Evolutionary conservation across 306 rosid genomes (phyloP), one percentile per base, ranked within the genome.

Genomic region (Corylus heterophylla): DNA sequence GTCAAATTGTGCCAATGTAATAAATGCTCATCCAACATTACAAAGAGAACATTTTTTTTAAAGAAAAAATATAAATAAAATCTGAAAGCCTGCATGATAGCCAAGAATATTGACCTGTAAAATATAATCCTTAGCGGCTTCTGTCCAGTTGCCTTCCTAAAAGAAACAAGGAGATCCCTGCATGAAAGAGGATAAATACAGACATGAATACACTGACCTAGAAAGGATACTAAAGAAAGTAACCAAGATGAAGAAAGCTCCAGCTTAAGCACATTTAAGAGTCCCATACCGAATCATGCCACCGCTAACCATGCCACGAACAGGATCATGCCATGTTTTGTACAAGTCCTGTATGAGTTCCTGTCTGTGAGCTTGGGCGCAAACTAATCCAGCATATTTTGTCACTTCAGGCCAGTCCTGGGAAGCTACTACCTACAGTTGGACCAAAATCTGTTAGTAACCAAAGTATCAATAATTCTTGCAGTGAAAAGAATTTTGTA

Each of bases 321-420:
- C 89, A 69, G 98, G 98, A 70, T 93, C 98, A 17, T 93, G 95
- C 98, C 98, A 91, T 13, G 97, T 91, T 84, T 93, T 93, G 81
- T 91, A 93, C 83, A 93, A 80, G 83, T 91, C 98, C 79, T 93
- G 95, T 82, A 93, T 91, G 75, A 93, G 97, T 81, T 93, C 98
- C 76, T 93, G 98, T 83, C 98, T 85, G 84, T 93, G 98, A 71
- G 98, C 93, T 82, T 93, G 98, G 71, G 98, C 98, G 47, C 98
- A 93, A 70, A 91, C 98, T 75, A 91, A 79, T 76, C 98, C 98
- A 0, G 98, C 98, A 83, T 93, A 93, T 78, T 93, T 91, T 74
- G 98, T 93, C 82, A 93, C 98, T 78, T 93, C 98, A 11, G 98
- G 98, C 98, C 98, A 93, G 82, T 93, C 97, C 86, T 93, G 97